These are phyloP conservation scores for Aspergillaceae sp. DNA, from an alignment of 2,329 filamentous ascomycete species.

Conservation along the genomic window DNA sequence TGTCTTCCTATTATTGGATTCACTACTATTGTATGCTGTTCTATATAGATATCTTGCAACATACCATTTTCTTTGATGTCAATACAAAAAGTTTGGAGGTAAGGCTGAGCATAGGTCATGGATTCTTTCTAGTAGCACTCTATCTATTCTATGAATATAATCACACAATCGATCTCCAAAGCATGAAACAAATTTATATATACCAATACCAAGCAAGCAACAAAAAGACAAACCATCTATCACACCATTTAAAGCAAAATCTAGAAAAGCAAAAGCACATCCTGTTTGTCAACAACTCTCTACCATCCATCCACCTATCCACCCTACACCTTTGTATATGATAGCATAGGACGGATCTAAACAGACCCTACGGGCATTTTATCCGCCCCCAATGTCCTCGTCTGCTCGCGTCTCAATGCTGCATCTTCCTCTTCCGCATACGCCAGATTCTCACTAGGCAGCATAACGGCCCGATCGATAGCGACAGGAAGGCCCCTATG, in stretches of 20 bases:
- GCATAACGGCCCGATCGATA: conserved; percentile 44
- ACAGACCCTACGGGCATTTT: conserved; percentile 19
- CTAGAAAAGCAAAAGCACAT: not conserved
- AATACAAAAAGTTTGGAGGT: conserved; percentile 6
- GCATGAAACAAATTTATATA: not conserved
- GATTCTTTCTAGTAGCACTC: too few species aligned
- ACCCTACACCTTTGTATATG: not conserved
- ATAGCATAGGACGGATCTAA: conserved; percentile 2
- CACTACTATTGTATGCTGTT: conserved; percentile 1
- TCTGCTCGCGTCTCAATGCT: conserved; percentile 22
- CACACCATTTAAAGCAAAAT: not conserved
- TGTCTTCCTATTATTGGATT: not conserved
- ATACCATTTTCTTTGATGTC: conserved; percentile 1
- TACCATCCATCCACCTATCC: not conserved
- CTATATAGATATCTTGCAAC: too few species aligned
- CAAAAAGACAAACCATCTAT: not conserved
- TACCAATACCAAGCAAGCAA: not conserved
- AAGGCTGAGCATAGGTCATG: not conserved
- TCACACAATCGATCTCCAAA: too few species aligned
- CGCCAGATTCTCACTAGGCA: conserved; percentile 32
- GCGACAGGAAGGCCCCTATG: conserved; percentile 51
- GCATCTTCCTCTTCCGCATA: conserved; percentile 38
- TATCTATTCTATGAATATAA: too few species aligned
- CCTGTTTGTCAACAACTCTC: not conserved
- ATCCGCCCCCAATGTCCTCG: conserved; percentile 15